phyloP scores from a whole-genome alignment of 192 early-diverging fungal genomes.

The Dissophora ornata region DNA sequence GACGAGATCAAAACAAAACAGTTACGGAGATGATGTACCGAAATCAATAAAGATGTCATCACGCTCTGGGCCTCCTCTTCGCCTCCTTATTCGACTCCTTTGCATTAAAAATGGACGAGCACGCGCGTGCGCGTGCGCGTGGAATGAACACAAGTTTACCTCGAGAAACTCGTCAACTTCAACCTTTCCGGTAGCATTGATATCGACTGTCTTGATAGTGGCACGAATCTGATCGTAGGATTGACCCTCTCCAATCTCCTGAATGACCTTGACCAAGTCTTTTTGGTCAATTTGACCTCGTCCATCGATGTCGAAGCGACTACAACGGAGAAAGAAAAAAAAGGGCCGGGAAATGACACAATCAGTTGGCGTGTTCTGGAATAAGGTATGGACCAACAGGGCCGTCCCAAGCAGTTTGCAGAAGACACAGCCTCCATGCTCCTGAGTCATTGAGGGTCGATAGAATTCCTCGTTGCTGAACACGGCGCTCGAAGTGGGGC shows the following conservation, averaged over 20 bases:
- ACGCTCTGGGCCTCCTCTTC: no score
- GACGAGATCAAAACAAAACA: conserved; percentile 3
- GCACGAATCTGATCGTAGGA: conserved; percentile 81
- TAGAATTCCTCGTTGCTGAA: no score
- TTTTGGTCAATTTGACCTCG: conserved; percentile 77
- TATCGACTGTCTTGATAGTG: conserved; percentile 74
- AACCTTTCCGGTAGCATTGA: conserved; percentile 74
- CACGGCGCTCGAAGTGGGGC: no score
- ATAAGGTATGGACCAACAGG: no score
- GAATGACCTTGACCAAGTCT: conserved; percentile 71
- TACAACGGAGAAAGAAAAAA: not conserved
- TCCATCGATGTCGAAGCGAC: conserved; percentile 68
- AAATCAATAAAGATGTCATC: conserved; percentile 6
- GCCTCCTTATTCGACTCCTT: no score
- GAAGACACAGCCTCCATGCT: no score
- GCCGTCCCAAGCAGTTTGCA: no score
- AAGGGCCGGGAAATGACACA: not conserved
- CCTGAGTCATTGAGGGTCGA: no score
- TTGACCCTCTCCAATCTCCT: conserved; percentile 71
- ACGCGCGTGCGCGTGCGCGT: not conserved
- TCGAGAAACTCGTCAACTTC: conserved; percentile 86
- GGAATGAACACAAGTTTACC: conserved; percentile 53
- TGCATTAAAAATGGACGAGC: not conserved
- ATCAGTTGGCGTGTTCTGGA: not conserved
- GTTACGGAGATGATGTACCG: not conserved